phyloP scores from a whole-genome alignment of 176 grass and related monocot genomes.

The Poa pratensis region DNA sequence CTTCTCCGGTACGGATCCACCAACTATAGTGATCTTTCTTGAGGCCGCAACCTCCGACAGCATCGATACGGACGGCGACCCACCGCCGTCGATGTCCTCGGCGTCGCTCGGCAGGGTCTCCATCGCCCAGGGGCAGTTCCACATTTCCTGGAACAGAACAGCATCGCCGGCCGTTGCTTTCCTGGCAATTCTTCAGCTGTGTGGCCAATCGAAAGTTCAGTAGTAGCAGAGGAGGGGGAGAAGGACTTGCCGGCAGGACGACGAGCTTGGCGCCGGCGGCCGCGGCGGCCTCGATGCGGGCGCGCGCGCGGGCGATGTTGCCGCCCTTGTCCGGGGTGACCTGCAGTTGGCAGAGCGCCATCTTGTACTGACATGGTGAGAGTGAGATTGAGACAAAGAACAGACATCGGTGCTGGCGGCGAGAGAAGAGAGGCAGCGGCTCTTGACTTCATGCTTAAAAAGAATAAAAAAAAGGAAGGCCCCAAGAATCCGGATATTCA shows the following conservation, averaged over 20 bases:
- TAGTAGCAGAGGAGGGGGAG: neutral
- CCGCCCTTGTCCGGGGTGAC: constrained; percentile 52
- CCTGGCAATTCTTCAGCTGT: neutral
- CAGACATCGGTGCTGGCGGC: no score
- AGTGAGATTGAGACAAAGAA: no score
- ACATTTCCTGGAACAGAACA: constrained; percentile 57
- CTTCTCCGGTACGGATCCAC: constrained; percentile 68
- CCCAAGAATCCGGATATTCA: no score
- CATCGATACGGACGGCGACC: constrained; percentile 60
- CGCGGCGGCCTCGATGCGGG: constrained; percentile 45
- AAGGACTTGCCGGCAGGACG: constrained; percentile 56
- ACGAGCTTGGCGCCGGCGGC: constrained; percentile 56
- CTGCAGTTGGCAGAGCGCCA: constrained; percentile 61
- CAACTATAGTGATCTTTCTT: constrained; percentile 56
- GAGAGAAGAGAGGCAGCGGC: no score
- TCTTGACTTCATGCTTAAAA: no score
- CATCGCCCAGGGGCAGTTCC: constrained; percentile 65
- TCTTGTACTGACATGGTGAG: constrained; percentile 52
- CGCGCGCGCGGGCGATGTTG: constrained; percentile 59
- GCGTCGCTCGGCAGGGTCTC: constrained; percentile 49
- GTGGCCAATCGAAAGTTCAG: neutral
- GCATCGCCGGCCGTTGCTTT: neutral
- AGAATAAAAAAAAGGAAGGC: no score
- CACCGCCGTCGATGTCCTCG: constrained; percentile 65
- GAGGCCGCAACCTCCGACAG: constrained; percentile 51